These are phyloP conservation scores for Galium porrigens DNA, from an alignment of 305 asterid species.

Conservation along the genomic window DNA sequence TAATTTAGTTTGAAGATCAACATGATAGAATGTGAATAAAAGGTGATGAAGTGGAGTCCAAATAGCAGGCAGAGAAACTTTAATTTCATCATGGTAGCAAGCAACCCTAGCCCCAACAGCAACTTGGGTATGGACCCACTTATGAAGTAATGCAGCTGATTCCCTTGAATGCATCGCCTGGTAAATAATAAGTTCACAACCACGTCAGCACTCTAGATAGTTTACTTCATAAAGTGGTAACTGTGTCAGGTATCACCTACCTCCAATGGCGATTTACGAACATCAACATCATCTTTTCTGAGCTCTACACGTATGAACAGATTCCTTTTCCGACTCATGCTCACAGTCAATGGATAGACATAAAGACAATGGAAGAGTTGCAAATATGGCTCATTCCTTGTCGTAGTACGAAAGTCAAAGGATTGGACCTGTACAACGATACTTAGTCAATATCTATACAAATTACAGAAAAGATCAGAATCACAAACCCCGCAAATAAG, in stretches of 20 bases:
- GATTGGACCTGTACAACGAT: conserved; percentile 65
- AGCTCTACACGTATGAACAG: conserved; percentile 87
- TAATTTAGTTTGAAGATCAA: conserved; percentile 89
- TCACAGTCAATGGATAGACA: conserved; percentile 80
- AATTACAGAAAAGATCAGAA: neutral
- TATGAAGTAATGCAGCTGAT: conserved; percentile 57
- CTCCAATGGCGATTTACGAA: conserved; percentile 71
- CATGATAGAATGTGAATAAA: conserved; percentile 82
- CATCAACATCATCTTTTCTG: conserved; percentile 76
- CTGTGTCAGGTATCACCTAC: conserved; percentile 32
- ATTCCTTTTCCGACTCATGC: conserved; percentile 88
- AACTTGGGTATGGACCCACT: conserved; percentile 80
- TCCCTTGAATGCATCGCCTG: conserved; percentile 92
- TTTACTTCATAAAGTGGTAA: conserved; percentile 20
- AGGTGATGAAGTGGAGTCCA: conserved; percentile 95
- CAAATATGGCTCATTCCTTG: conserved; percentile 94
- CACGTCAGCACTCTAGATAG: conserved; percentile 16
- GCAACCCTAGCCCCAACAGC: conserved; percentile 87
- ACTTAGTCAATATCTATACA: conserved; percentile 8
- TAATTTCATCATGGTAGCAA: conserved; percentile 91
- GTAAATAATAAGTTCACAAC: conserved; percentile 22
- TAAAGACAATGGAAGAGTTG: conserved; percentile 95
- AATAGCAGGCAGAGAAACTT: conserved; percentile 87
- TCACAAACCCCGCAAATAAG: neutral
- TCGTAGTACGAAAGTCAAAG: conserved; percentile 88